Evolutionary conservation across 805 yeast species (phyloP), one percentile per base, ranked within the genome.

Genomic region (Hanseniaspora vineae): DNA sequence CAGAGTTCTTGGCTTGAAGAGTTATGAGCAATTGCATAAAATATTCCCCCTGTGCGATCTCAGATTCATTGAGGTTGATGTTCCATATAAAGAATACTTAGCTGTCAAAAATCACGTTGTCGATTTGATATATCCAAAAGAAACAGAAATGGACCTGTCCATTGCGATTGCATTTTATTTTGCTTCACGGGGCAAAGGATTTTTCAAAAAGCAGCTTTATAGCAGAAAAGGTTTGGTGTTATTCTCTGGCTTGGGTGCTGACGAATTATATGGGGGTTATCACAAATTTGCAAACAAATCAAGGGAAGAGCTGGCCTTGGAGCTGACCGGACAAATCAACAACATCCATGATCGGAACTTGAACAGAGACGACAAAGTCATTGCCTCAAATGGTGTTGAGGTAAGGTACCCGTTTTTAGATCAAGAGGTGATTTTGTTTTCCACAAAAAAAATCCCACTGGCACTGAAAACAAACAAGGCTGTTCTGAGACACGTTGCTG

Each of bases 141-240:
- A 76, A 42, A 88, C 96, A 0, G 97, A 88, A 53, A 92, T 92
- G 97, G 99, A 92, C 62, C 65, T 88, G 19, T 84, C 96, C 1
- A 92, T 92, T 46, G 97, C 97, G 1, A 78, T 90, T 51, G 98
- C 99, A 0, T 92, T 92, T 58, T 88, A 81, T 60, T 92, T 88
- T 66, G 97, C 97, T 0, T 75, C 95, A 1, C 69, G 76, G 51
- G 84, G 84, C 9, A 45, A 52, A 9, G 78, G 82, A 0, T 56
- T 51, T 1, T 50, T 57, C 15, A 45, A 48, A 1, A 40, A n/a
- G 3, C 46, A 55, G 15, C 29, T 44, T 3, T 82, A 80, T 55
- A 52, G 58, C 2, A 75, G 88, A 17, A 60, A 64, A 9, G 75
- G 87, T 9, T 75, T 78, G 53, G 95, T 92, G 0, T 62, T 92